Percentiles rank a stretch among this genome's conserved stretches.
These are phyloP conservation scores for Skeletonema marinoi DNA, from an alignment of 108 stramenopile species.

Conservation along the genomic window DNA sequence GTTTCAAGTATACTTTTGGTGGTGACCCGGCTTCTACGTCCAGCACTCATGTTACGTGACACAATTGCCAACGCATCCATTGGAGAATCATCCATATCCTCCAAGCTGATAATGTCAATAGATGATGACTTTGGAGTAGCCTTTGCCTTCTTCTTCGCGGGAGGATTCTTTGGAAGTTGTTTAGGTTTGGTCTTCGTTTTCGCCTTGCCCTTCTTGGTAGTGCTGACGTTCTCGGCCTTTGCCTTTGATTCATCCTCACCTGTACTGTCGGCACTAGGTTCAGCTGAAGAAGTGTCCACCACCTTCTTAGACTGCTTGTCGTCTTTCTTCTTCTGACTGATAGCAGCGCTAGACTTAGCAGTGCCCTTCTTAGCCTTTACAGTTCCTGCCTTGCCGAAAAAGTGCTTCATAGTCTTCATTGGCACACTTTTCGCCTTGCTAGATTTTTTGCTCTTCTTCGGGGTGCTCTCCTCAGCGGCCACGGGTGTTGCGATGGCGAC, in stretches of 20 bases:
- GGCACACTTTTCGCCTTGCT: neutral
- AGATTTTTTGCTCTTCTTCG: neutral
- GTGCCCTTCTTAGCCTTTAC: neutral
- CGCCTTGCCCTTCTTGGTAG: neutral
- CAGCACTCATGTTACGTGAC: constrained; percentile 6
- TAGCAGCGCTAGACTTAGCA: neutral
- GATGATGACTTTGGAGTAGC: neutral
- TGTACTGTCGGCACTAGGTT: neutral
- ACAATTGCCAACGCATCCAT: constrained; percentile 14
- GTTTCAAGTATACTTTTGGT: neutral
- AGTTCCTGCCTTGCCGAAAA: neutral
- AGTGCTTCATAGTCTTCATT: neutral
- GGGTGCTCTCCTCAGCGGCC: neutral
- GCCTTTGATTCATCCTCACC: neutral
- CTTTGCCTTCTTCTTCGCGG: neutral
- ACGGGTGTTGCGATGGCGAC: neutral
- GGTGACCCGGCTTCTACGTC: neutral
- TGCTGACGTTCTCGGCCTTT: neutral
- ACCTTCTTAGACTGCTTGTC: neutral
- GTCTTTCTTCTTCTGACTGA: neutral
- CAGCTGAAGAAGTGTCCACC: neutral
- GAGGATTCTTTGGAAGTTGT: neutral
- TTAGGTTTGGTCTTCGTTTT: neutral
- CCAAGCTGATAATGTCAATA: neutral
- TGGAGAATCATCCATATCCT: constrained; percentile 26